Evolutionary conservation across 225 moss, liverwort and hornwort genomes (phyloP).

Genomic region (Takakia lepidozioides): DNA sequence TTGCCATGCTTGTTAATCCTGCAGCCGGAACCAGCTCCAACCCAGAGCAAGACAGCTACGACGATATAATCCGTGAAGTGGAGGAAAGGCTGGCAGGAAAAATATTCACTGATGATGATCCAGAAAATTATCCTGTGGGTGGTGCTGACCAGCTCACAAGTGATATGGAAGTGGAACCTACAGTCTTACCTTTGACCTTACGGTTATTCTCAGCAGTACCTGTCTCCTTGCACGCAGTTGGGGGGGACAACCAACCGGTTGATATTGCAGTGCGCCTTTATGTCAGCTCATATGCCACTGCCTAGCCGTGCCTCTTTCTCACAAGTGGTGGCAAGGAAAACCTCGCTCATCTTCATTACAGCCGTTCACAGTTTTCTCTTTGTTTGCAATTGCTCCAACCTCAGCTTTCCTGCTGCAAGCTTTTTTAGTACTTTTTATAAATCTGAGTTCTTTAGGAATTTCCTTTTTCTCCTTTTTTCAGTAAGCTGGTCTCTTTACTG

Average conservation of each 20-base stretch:
- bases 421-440: too few relatives aligned
- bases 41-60: slow-evolving; percentile 62
- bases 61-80: slow-evolving; percentile 83
- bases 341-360: not conserved
- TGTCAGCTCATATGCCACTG: slow-evolving; percentile 74
- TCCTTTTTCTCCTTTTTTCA: too few relatives aligned
- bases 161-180: slow-evolving; percentile 73
- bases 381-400: not conserved
- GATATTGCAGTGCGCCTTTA: slow-evolving; percentile 90
- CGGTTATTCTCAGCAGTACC: slow-evolving; percentile 78
- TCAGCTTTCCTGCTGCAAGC: slow-evolving; percentile 14
- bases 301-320: not conserved
- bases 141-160: slow-evolving; percentile 35
- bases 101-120: slow-evolving; percentile 40
- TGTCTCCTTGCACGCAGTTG: slow-evolving; percentile 77
- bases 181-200: slow-evolving; percentile 81
- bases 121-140: slow-evolving; percentile 27
- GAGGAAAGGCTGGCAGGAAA: slow-evolving; percentile 84
- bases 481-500: too few relatives aligned
- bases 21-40: slow-evolving; percentile 44
- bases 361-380: not conserved
- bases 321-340: not conserved
- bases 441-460: too few relatives aligned
- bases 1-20: slow-evolving; percentile 88
- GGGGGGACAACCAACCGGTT: slow-evolving; percentile 75